Percentiles rank a stretch among this genome's conserved stretches.
Conservation (phyloP, 2,329 filamentous ascomycete species). For the Fusarium sp. region DNA sequence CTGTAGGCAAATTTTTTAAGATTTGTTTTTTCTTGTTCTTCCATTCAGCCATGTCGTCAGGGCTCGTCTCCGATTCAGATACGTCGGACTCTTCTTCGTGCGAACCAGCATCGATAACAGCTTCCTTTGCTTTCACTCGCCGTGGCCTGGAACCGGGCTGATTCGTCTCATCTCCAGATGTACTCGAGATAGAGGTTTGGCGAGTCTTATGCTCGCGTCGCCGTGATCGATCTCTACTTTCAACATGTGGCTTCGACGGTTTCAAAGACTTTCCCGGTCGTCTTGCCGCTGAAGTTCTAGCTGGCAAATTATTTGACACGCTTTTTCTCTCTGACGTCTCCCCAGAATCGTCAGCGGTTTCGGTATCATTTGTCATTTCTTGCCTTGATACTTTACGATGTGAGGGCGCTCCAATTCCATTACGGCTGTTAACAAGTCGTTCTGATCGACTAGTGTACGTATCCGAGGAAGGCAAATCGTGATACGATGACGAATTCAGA, state of each 20-base stretch:
- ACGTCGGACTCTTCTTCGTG: conserved; percentile 59
- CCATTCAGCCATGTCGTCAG: conserved; percentile 60
- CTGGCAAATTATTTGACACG: conserved; percentile 22
- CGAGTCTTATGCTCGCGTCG: conserved; percentile 33
- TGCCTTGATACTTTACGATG: conserved; percentile 32
- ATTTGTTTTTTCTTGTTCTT: conserved; percentile 70
- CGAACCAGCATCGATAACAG: conserved; percentile 52
- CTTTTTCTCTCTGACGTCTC: conserved; percentile 33
- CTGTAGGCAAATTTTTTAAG: conserved; percentile 80
- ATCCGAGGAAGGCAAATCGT: conserved; percentile 37
- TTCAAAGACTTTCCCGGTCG: conserved; percentile 24
- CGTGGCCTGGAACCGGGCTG: conserved; percentile 40
- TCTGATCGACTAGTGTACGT: conserved; percentile 31
- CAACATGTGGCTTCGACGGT: conserved; percentile 22
- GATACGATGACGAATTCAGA: conserved; percentile 50
- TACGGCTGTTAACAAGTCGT: conserved; percentile 15
- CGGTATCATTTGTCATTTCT: conserved; percentile 26
- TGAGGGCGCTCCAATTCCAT: conserved; percentile 18
- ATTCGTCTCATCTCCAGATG: conserved; percentile 40
- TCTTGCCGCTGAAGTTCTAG: conserved; percentile 30
- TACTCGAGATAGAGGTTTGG: conserved; percentile 41
- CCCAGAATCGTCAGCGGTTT: conserved; percentile 37
- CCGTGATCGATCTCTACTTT: conserved; percentile 31
- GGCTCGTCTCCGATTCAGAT: conserved; percentile 52
- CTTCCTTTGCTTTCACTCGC: conserved; percentile 46